Conservation (phyloP, 2,329 filamentous ascomycete genomes). For the Hypoxylon rubiginosum region DNA sequence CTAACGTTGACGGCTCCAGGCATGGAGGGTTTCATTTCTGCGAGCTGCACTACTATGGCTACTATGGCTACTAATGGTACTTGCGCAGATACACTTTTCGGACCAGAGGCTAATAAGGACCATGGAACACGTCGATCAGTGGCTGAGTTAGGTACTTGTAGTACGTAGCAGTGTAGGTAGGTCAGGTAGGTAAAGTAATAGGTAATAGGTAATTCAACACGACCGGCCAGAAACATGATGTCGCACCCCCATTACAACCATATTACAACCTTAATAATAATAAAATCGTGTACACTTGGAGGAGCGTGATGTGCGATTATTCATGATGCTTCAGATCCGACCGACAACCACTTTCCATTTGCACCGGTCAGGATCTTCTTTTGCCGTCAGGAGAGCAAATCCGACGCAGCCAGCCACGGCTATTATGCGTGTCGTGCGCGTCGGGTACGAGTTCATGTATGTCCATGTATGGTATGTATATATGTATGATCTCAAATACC, state of each 20-base stretch:
- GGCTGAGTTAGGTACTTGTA: slow-evolving; percentile 32
- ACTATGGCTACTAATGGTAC: slow-evolving; percentile 19
- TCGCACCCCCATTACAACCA: slow-evolving; percentile 24
- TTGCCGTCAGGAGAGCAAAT: slow-evolving; percentile 21
- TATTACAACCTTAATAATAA: slow-evolving; percentile 27
- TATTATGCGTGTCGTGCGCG: slow-evolving; percentile 11
- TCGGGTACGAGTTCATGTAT: slow-evolving; percentile 12
- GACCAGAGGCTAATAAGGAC: slow-evolving; percentile 39
- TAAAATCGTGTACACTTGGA: slow-evolving; percentile 1
- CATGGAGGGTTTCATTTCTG: slow-evolving; percentile 48
- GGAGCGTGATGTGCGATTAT: slow-evolving; percentile 10
- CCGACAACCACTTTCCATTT: slow-evolving; percentile 4
- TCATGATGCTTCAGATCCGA: slow-evolving; percentile 25
- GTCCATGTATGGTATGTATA: no score
- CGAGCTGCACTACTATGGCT: slow-evolving; percentile 15
- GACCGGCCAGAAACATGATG: not conserved
- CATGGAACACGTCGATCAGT: slow-evolving; percentile 37
- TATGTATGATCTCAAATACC: slow-evolving; percentile 1
- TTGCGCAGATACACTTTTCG: slow-evolving; percentile 29
- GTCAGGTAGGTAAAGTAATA: not conserved
- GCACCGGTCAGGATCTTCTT: slow-evolving; percentile 26
- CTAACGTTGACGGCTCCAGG: slow-evolving; percentile 39
- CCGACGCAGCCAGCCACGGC: slow-evolving; percentile 34
- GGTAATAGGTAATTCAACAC: slow-evolving; percentile 8
- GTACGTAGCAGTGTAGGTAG: slow-evolving; percentile 5